Conservation (phyloP, 2,329 filamentous ascomycete species). For the Penicillium sp. region DNA sequence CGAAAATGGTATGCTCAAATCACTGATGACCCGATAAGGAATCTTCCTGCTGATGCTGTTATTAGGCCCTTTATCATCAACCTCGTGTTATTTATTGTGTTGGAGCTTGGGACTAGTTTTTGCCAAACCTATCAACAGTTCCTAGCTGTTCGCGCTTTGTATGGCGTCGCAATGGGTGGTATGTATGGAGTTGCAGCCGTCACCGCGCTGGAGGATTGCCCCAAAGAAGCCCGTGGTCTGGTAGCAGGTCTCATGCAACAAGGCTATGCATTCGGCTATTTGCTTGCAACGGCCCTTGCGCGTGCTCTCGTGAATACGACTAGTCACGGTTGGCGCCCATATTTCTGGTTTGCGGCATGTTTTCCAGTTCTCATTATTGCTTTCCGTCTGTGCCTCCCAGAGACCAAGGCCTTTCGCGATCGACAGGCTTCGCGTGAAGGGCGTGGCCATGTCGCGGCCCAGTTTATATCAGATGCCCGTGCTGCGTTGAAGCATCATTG, state of each 20-base stretch:
- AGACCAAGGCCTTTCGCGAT: not conserved
- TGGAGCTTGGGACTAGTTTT: constrained; percentile 78
- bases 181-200: constrained; percentile 75
- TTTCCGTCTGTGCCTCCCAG: not conserved
- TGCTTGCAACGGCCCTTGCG: constrained; percentile 54
- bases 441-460: not conserved
- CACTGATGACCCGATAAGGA: not conserved
- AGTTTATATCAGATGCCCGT: not conserved
- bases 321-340: not conserved
- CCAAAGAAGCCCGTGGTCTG: constrained; percentile 66
- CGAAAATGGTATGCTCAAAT: not conserved
- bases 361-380: constrained; percentile 2
- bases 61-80: constrained; percentile 71
- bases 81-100: constrained; percentile 65
- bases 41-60: not conserved
- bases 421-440: not conserved
- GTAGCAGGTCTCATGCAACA: constrained; percentile 81
- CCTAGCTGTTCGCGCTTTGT: constrained; percentile 67
- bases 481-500: not conserved
- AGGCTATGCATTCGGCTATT: constrained; percentile 76
- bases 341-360: not conserved
- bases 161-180: constrained; percentile 73
- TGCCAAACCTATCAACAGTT: constrained; percentile 68
- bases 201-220: constrained; percentile 73
- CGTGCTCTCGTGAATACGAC: constrained; percentile 36